These are phyloP conservation scores for Cucumis hystrix DNA, from an alignment of 306 rosid genomes.

Conservation along the genomic window DNA sequence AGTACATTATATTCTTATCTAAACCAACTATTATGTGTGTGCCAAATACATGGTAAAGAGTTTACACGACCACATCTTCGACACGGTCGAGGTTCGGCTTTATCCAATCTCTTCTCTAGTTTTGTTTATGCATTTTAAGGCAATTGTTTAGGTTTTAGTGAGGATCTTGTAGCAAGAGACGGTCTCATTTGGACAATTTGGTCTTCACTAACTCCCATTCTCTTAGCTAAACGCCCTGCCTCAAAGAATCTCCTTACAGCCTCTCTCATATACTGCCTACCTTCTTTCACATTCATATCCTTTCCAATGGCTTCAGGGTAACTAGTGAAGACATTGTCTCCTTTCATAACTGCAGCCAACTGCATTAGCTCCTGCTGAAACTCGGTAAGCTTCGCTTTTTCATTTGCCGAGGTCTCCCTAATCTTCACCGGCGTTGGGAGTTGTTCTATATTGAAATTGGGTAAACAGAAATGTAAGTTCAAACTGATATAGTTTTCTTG, in stretches of 20 bases:
- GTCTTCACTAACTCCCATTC: slow-evolving; percentile 66
- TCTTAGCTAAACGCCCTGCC: slow-evolving; percentile 56
- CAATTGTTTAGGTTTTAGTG: not conserved
- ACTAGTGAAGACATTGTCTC: slow-evolving; percentile 55
- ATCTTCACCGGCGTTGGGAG: slow-evolving; percentile 49
- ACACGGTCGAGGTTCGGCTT: not conserved
- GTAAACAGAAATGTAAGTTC: not conserved
- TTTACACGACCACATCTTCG: not conserved
- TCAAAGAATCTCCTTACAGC: slow-evolving; percentile 57
- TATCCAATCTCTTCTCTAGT: not conserved
- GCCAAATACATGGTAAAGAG: not conserved
- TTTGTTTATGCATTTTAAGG: slow-evolving; percentile 4
- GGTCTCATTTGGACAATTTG: slow-evolving; percentile 83
- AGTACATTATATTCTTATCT: not conserved
- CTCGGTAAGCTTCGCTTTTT: slow-evolving; percentile 43
- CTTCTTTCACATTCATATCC: slow-evolving; percentile 62
- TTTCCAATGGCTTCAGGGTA: slow-evolving; percentile 45
- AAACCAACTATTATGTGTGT: not conserved
- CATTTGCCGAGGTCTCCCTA: slow-evolving; percentile 38
- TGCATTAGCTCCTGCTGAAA: slow-evolving; percentile 77
- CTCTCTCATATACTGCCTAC: slow-evolving; percentile 51
- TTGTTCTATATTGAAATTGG: slow-evolving; percentile 24
- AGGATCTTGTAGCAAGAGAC: slow-evolving; percentile 58
- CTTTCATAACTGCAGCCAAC: slow-evolving; percentile 68
- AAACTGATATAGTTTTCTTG: not conserved